Evolutionary conservation across 208 protist genomes (phyloP).

Genomic region (Trichomonas tenax): DNA sequence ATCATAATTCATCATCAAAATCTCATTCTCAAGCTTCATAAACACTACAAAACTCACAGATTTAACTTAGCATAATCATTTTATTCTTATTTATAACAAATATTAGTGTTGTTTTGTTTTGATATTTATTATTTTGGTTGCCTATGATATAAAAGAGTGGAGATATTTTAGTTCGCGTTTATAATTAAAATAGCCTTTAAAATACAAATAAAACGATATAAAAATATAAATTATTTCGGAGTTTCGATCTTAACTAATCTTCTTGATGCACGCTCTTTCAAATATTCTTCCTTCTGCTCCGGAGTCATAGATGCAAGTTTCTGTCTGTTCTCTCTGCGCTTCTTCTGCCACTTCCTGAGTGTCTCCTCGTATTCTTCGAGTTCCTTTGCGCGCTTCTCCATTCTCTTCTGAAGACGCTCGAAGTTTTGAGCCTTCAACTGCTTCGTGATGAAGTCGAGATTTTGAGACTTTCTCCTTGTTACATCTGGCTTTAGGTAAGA

Average conservation of each 20-base stretch:
- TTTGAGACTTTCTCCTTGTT: background rate
- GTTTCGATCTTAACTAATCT: background rate
- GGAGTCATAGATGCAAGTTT: background rate
- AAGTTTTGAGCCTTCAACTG: background rate
- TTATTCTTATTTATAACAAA: too few relatives aligned
- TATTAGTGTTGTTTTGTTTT: too few relatives aligned
- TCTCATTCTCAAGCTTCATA: too few relatives aligned
- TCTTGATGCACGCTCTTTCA: background rate
- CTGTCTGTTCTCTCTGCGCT: background rate
- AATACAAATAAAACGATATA: background rate
- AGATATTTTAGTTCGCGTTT: too few relatives aligned
- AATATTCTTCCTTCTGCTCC: background rate
- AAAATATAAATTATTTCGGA: background rate
- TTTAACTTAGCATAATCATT: too few relatives aligned
- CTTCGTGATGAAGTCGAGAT: background rate
- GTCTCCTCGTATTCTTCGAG: background rate
- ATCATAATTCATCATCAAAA: too few relatives aligned
- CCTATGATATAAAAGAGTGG: too few relatives aligned
- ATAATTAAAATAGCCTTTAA: too few relatives aligned
- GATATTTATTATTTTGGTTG: too few relatives aligned
- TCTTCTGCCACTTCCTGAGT: background rate
- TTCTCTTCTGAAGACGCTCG: background rate
- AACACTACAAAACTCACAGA: too few relatives aligned
- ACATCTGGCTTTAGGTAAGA: background rate
- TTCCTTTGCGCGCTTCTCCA: background rate